These are phyloP conservation scores for Colletotrichum paranaense DNA, from an alignment of 2,329 filamentous ascomycete genomes.

Conservation along the genomic window DNA sequence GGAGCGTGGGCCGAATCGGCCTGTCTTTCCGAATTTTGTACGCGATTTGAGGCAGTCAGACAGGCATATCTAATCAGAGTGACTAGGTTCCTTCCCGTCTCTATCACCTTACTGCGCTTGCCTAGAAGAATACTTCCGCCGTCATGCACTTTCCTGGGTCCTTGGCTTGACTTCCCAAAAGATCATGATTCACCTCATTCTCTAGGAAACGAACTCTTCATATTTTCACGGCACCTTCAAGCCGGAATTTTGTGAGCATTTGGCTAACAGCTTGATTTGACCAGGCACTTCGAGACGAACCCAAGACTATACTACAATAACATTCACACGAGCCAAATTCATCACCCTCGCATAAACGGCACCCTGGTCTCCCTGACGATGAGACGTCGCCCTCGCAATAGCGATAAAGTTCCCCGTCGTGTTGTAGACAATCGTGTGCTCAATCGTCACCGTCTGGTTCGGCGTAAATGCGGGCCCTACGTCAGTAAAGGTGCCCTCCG, in stretches of 20 bases:
- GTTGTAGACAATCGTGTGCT: neutral
- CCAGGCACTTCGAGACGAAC: neutral
- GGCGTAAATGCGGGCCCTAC: neutral
- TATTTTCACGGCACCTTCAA: neutral
- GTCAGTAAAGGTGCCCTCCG: neutral
- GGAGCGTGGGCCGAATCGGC: neutral
- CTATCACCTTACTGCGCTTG: neutral
- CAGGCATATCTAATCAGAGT: neutral
- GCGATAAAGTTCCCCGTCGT: neutral
- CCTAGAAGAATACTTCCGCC: neutral
- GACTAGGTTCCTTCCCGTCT: neutral
- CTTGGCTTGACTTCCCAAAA: neutral
- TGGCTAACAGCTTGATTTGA: neutral
- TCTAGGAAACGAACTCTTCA: neutral
- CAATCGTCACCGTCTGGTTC: neutral
- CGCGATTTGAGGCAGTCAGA: neutral
- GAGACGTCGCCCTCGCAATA: neutral
- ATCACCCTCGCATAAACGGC: neutral
- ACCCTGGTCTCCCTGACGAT: neutral
- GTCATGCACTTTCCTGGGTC: neutral
- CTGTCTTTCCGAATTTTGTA: neutral
- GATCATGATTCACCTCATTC: too few relatives aligned
- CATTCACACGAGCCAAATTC: conserved; percentile 4
- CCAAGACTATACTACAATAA: neutral
- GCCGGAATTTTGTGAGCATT: neutral